Evolutionary conservation across 2,329 filamentous ascomycete genomes (phyloP).

Genomic region (Trichoderma gracile): DNA sequence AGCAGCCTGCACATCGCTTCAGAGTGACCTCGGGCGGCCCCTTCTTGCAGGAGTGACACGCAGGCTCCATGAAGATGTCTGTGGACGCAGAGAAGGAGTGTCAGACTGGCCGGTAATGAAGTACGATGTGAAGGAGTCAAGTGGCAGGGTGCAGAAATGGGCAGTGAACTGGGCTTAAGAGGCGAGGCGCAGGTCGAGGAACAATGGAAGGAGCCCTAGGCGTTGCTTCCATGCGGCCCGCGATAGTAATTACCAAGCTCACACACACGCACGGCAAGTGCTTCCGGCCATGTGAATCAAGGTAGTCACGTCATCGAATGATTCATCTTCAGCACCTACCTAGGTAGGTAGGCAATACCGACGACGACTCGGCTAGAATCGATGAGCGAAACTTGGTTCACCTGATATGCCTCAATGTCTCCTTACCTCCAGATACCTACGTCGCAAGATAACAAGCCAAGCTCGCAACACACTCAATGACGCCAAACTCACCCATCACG

Average conservation of each 20-base stretch:
- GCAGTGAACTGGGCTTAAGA: too few relatives aligned
- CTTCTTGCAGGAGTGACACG: constrained; percentile 37
- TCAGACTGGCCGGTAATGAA: too few relatives aligned
- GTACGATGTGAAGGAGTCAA: too few relatives aligned
- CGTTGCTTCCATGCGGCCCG: neutral
- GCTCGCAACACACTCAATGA: neutral
- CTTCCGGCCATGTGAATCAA: neutral
- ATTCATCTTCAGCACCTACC: too few relatives aligned
- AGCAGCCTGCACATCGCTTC: constrained; percentile 51
- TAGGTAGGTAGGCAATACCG: too few relatives aligned
- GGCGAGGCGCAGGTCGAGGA: too few relatives aligned
- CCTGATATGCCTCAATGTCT: neutral
- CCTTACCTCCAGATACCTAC: neutral
- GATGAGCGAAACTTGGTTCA: too few relatives aligned
- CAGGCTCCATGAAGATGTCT: neutral
- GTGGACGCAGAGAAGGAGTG: neutral
- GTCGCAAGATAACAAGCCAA: neutral
- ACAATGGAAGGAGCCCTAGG: neutral
- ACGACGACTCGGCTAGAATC: too few relatives aligned
- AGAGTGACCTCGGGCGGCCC: constrained; percentile 34
- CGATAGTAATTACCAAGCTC: neutral
- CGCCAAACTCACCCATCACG: neutral
- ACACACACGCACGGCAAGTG: neutral
- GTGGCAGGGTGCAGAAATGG: too few relatives aligned
- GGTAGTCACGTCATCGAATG: too few relatives aligned